Conservation (phyloP, 139 green algal genomes). For the Chlamydomonas sp. region DNA sequence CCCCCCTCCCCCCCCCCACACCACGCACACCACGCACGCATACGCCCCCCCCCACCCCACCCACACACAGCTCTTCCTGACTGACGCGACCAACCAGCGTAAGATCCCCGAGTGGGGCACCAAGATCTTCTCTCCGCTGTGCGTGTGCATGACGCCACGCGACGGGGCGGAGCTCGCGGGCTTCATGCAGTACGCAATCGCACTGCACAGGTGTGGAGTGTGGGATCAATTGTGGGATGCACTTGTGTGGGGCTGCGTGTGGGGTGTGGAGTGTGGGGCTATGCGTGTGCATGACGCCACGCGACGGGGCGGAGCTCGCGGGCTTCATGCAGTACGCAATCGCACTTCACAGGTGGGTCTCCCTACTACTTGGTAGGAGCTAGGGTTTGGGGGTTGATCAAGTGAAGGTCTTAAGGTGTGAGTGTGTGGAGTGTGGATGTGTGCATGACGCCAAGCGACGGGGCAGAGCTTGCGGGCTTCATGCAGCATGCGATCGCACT, state of each 20-base stretch:
- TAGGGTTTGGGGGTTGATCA: too few species aligned
- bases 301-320: conserved; percentile 9
- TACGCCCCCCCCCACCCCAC: too few species aligned
- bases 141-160: conserved; percentile 50
- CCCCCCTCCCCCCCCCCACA: too few species aligned
- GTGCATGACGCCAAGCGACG: conserved; percentile 37
- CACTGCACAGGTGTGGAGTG: conserved; percentile 33
- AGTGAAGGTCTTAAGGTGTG: too few species aligned
- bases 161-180: conserved; percentile 11
- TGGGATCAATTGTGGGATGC: too few species aligned
- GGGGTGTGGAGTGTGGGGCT: too few species aligned
- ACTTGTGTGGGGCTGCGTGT: too few species aligned
- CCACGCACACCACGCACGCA: too few species aligned
- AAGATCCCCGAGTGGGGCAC: conserved; percentile 64
- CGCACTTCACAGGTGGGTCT: conserved; percentile 32
- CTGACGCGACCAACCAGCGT: conserved; percentile 31
- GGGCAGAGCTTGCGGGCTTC: conserved; percentile 16
- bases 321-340: conserved; percentile 27
- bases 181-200: conserved; percentile 28
- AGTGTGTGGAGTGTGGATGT: too few species aligned
- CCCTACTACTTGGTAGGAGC: too few species aligned
- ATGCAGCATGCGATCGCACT: conserved; percentile 29
- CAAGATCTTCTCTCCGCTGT: conserved; percentile 64
- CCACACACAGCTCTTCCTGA: conserved; percentile 25
- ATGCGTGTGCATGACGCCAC: conserved; percentile 55